These are phyloP conservation scores for Priceomyces castillae DNA, from an alignment of 805 yeast species.

Conservation along the genomic window DNA sequence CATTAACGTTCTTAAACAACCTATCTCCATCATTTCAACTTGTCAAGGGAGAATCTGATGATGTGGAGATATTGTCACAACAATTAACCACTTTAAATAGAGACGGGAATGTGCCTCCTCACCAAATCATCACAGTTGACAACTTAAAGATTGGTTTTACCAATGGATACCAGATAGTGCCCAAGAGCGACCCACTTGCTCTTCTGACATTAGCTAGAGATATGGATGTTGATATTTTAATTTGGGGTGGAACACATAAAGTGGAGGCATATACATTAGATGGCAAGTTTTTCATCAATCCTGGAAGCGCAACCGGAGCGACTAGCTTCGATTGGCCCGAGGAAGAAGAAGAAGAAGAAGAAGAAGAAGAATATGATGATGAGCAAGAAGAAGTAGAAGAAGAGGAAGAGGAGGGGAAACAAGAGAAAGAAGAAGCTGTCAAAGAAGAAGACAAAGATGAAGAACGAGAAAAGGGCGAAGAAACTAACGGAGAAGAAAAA, in stretches of 20 bases:
- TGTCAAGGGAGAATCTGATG: slow-evolving; percentile 84
- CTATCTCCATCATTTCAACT: slow-evolving; percentile 70
- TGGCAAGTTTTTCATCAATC: slow-evolving; percentile 91
- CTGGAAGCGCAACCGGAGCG: slow-evolving; percentile 97
- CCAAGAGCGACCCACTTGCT: slow-evolving; percentile 83
- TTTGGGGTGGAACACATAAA: slow-evolving; percentile 92
- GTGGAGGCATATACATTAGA: slow-evolving; percentile 93
- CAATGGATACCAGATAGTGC: slow-evolving; percentile 80
- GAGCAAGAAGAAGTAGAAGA: slow-evolving; percentile 22
- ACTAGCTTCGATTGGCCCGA: slow-evolving; percentile 61
- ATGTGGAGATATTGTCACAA: slow-evolving; percentile 35
- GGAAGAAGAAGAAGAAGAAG: slow-evolving; percentile 47
- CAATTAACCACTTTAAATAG: slow-evolving; percentile 22
- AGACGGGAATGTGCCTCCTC: slow-evolving; percentile 48
- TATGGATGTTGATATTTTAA: slow-evolving; percentile 83
- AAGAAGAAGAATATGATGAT: slow-evolving; percentile 26
- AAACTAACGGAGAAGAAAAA: slow-evolving; percentile 26
- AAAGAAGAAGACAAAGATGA: slow-evolving; percentile 43
- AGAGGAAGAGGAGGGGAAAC: slow-evolving; percentile 21
- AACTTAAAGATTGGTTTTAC: slow-evolving; percentile 78
- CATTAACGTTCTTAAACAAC: slow-evolving; percentile 60
- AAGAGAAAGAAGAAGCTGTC: slow-evolving; percentile 5
- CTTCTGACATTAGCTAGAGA: slow-evolving; percentile 80
- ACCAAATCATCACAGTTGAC: slow-evolving; percentile 65
- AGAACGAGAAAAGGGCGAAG: slow-evolving; percentile 21